phyloP scores from a whole-genome alignment of 169 alveolate species.

The Ichthyophthirius multifiliis region DNA sequence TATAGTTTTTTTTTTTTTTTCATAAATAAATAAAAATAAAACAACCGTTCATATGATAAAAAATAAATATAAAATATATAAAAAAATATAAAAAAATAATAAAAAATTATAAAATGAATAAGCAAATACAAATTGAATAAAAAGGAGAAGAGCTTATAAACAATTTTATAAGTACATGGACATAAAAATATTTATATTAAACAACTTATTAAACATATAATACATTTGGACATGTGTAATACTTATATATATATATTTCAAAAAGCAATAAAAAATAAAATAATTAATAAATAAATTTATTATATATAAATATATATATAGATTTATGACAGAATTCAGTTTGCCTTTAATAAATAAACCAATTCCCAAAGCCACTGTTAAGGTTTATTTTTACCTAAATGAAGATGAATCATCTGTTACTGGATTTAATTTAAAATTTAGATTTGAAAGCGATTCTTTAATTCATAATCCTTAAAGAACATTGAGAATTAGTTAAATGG shows the following conservation, averaged over 20 bases:
- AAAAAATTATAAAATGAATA: too few relatives aligned
- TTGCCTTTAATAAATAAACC: slow-evolving; percentile 47
- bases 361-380: slow-evolving; percentile 61
- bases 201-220: slow-evolving; percentile 28
- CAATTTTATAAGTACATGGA: slow-evolving; percentile 27
- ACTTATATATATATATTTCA: not conserved
- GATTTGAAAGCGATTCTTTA: slow-evolving; percentile 60
- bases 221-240: slow-evolving; percentile 24
- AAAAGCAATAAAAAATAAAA: not conserved
- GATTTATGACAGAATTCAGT: slow-evolving; percentile 47
- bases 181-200: slow-evolving; percentile 28
- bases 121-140: not conserved
- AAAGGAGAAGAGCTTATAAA: slow-evolving; percentile 20
- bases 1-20: too few relatives aligned
- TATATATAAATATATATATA: not conserved
- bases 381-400: slow-evolving; percentile 47
- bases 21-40: too few relatives aligned
- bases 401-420: slow-evolving; percentile 32
- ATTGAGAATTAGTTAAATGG: slow-evolving; percentile 55
- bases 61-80: too few relatives aligned
- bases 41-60: too few relatives aligned
- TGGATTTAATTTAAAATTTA: slow-evolving; percentile 39
- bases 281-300: not conserved
- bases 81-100: too few relatives aligned
- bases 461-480: slow-evolving; percentile 48